Evolutionary conservation across 108 stramenopile genomes (phyloP), one percentile per base, ranked within the genome.

Genomic region (Pseudonitzschia pungens): DNA sequence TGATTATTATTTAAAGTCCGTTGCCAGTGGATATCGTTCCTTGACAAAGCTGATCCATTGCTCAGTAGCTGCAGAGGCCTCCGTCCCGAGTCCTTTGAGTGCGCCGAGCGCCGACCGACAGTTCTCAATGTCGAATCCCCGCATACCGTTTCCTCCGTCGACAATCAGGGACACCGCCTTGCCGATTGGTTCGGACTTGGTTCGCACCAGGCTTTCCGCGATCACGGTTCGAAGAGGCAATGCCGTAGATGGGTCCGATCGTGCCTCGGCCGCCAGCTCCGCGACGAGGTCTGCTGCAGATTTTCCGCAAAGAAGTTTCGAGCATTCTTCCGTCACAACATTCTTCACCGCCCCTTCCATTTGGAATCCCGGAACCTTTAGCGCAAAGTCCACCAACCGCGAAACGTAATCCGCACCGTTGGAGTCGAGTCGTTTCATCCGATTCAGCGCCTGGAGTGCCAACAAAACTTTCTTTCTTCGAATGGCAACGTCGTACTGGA

Each of bases 401-500:
- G 69, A 44, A 68, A 93, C 83, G 15, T 87, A 77, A 26, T 80
- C 82, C 36, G 78, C 78, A 57, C 68, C 76, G 24, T 52, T 42
- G 0, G 82, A 22, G 62, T 89, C 82, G 33, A 91, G 71, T 12
- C 70, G 42, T 40, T 75, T 76, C 64, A 83, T 79, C 66, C 87
- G 88, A 72, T 72, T 86, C 27, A 93, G 75, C 28, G 92, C 88
- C 73, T 95, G 89, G 44, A 96, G 59, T 4, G 97, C 97, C 86
- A 96, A 72, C 54, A 98, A 51, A 67, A 73, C 74, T 81, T 98
- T 98, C 51, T 90, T 95, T 55, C 97, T 83, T 50, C 96, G 86
- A 70, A 96, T 71, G 3, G 92, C 82, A 21, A 97, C 97, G 77
- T 99, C 98, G 77, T 92, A 97, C 59, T 88, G 85, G 48, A 95